Evolutionary conservation across 257 asterid species (phyloP), one percentile per base, ranked within the genome.

Genomic region (Capsicum baccatum): DNA sequence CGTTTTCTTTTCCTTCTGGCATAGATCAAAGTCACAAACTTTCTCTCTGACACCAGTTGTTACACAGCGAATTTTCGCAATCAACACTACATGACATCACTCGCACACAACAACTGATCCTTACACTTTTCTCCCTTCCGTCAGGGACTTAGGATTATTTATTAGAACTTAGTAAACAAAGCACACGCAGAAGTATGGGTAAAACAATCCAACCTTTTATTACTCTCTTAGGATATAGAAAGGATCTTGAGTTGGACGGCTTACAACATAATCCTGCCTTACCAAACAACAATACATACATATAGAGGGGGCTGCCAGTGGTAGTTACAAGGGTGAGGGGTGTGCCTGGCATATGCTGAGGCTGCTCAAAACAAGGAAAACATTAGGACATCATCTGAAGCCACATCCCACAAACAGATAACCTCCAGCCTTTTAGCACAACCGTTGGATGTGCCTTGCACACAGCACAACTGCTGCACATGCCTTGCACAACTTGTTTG

Each of bases 41-140:
- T 52, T 68, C 26, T 2, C 52, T 14, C n/a, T 68, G 13, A 37
- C 8, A 39, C 76, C 54, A 37, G 76, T 68, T 71, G 57, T 44
- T 44, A 44, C 35, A 19, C 42, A 37, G 12, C 39, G 11, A 73
- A 9, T 44, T 70, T 71, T 71, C 9, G 17, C 79, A 10, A 71
- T 16, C 56, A 42, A 21, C 17, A 71, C 16, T 44, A 17, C 37
- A 44, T 35, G 0, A 21, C 80, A 48, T 11, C 58, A 47, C 3
- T 19, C 59, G 14, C 92, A 91, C 86, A 93, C 93, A 50, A 88
- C 91, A 79, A 39, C 93, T 58, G 83, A 60, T 60, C 93, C 92
- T 70, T 12, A 62, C 63, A 3, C 83, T 93, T 1, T 85, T 81
- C 87, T 58, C 89, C 0, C 89, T 89, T 87, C 19, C 17, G 2